Base-by-base conservation (phyloP, 495 filamentous ascomycete species). In the Pyrenopolyporus hunteri region DNA sequence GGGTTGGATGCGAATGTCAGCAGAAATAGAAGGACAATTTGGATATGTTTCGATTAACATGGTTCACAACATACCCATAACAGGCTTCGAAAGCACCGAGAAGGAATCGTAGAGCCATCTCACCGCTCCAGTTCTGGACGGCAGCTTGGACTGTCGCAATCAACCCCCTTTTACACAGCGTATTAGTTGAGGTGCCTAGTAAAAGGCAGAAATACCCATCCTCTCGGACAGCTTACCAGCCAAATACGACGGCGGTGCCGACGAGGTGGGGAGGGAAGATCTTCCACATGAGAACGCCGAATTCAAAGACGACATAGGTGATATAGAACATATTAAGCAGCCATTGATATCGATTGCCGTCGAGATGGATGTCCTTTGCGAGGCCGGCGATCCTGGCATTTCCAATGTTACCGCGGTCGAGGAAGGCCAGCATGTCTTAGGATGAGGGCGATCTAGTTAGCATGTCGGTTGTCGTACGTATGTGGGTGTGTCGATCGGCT, bases 301-400 rank as follows among this genome's bases (percentile, higher is more conserved):
- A 86, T 66, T 89, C 84, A 47, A 88, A 88, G 4, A 84, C 16
- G 22, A 82, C 74, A 45, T 83, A 83, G 4, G 79, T 66, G 23
- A 83, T 86, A 66, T 90, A 90, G 69, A 90, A 92, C 33, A 88
- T 85, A 0, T 87, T 90, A 26, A 90, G 68, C 9, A 91, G 75
- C 88, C 88, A 92, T 47, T 57, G 66, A 43, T 71, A 75, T n/a
- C 64, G 35, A 8, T 54, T 37, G 25, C 62, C 64, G 19, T 45
- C 51, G 42, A 75, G 52, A 17, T 69, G n/a, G 7, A 78, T 47
- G 3, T 75, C 74, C 10, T 55, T 47, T 6, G 63, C 63, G 62
- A 78, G 65, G 14, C 72, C 70, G 6, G 73, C 74, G 44, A 78
- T 69, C 32, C 65, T 72, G 2, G 76, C 77, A 59, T 80, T 80